Evolutionary conservation across 257 asterid species (phyloP).

Genomic region (Solanum clarkiae): DNA sequence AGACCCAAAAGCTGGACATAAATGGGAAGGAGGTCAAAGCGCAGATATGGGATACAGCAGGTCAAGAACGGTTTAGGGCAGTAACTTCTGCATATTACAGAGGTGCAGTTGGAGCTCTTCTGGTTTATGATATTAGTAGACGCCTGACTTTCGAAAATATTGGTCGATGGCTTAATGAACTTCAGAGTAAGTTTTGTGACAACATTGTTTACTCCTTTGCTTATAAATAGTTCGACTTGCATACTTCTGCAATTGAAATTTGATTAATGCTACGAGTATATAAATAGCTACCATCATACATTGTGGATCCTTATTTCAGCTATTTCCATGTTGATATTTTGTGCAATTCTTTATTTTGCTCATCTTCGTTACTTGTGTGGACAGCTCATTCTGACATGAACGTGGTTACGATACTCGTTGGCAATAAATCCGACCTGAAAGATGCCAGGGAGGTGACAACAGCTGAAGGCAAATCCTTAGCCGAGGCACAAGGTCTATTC

Average conservation of each 20-base stretch:
- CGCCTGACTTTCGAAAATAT: constrained; percentile 79
- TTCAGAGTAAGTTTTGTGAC: constrained; percentile 59
- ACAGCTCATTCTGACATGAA: constrained; percentile 98
- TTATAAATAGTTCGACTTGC: not conserved
- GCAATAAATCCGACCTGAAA: constrained; percentile 82
- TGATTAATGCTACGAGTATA: not conserved
- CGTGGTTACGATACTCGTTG: constrained; percentile 84
- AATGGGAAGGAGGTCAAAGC: constrained; percentile 90
- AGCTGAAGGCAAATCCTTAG: constrained; percentile 76
- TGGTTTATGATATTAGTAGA: constrained; percentile 86
- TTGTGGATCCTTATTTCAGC: not conserved
- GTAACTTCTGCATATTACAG: constrained; percentile 95
- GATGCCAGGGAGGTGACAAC: constrained; percentile 89
- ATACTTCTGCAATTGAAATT: not conserved
- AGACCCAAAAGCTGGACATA: constrained; percentile 81
- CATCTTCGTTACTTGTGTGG: not conserved
- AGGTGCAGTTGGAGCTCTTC: constrained; percentile 97
- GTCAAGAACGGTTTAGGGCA: constrained; percentile 96
- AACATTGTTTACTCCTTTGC: not conserved
- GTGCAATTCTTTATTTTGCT: not conserved
- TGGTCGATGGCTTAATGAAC: constrained; percentile 90
- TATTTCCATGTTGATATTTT: not conserved
- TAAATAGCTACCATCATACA: not conserved
- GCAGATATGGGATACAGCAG: constrained; percentile 98
- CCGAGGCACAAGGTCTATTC: constrained; percentile 74